A percentile compares a stretch with the other conserved stretches of the same genome.
phyloP scores from a whole-genome alignment of 768 basidiomycete genomes.

The Phlegmacium glaucopus region DNA sequence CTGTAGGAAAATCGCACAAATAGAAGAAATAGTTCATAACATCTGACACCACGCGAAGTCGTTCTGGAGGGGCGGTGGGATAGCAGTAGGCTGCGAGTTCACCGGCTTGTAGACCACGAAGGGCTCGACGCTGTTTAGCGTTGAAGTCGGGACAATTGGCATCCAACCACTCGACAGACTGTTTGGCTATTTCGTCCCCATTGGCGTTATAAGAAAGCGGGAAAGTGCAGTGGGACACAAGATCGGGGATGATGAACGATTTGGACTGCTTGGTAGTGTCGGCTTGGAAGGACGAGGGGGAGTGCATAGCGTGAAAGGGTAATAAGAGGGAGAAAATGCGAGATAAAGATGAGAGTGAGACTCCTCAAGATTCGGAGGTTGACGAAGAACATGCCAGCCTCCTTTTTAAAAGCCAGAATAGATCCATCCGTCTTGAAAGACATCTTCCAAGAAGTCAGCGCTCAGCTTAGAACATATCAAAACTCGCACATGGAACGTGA shows the following conservation, averaged over 20 bases:
- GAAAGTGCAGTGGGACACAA: conserved; percentile 50
- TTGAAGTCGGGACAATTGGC: conserved; percentile 42
- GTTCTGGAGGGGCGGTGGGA: conserved; percentile 48
- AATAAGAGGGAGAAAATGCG: conserved; percentile 1
- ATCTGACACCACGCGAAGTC: conserved; percentile 63
- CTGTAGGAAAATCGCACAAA: conserved; percentile 32
- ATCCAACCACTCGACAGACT: conserved; percentile 51
- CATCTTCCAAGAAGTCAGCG: too few species aligned
- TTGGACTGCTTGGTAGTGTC: conserved; percentile 16
- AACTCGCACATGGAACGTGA: too few species aligned
- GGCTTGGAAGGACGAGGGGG: neutral
- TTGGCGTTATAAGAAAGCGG: conserved; percentile 39
- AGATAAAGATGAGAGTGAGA: neutral
- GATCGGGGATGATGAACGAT: conserved; percentile 51
- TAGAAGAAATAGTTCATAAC: conserved; percentile 64
- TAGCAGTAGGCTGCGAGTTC: conserved; percentile 68
- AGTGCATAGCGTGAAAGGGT: too few species aligned
- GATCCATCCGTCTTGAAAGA: too few species aligned
- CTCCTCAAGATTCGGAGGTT: too few species aligned
- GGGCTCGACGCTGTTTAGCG: conserved; percentile 40
- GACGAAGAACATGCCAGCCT: neutral
- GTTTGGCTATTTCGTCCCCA: conserved; percentile 42
- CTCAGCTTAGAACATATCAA: too few species aligned
- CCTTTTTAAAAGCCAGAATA: too few species aligned
- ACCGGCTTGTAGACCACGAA: conserved; percentile 60